Percentiles rank a stretch among this genome's conserved stretches.
These are phyloP conservation scores for Cladosporium sp. DNA, from an alignment of 2,329 filamentous ascomycete genomes.

Conservation along the genomic window DNA sequence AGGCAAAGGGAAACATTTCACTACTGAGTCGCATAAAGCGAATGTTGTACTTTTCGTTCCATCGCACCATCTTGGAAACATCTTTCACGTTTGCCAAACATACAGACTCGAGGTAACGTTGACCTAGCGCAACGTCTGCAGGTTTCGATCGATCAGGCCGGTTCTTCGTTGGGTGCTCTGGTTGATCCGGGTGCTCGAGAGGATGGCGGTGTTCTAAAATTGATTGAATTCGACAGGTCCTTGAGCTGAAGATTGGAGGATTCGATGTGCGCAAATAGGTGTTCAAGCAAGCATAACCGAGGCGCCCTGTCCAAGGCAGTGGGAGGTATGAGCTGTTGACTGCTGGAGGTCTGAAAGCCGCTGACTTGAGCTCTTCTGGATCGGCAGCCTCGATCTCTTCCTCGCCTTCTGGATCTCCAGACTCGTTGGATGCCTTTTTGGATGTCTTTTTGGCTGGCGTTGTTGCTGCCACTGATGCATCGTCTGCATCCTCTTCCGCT, in stretches of 20 bases:
- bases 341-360: constrained; percentile 65
- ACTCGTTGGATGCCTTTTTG: constrained; percentile 26
- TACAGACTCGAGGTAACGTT: constrained; percentile 71
- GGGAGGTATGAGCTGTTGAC: constrained; percentile 83
- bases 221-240: constrained; percentile 86
- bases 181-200: constrained; percentile 70
- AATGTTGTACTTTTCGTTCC: constrained; percentile 91
- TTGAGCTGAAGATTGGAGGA: constrained; percentile 83
- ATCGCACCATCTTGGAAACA: constrained; percentile 79
- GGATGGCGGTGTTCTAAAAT: constrained; percentile 88
- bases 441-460: constrained; percentile 27
- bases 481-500: constrained; percentile 19
- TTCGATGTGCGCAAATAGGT: constrained; percentile 83
- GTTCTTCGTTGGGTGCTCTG: constrained; percentile 82
- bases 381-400: constrained; percentile 51
- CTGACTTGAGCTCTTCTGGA: constrained; percentile 59
- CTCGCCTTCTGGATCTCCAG: constrained; percentile 55
- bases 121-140: constrained; percentile 65
- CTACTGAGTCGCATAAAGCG: constrained; percentile 89
- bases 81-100: constrained; percentile 82
- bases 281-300: constrained; percentile 91
- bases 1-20: constrained; percentile 97
- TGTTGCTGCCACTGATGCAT: constrained; percentile 16
- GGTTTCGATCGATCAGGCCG: constrained; percentile 73
- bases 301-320: constrained; percentile 82